Base-by-base conservation (phyloP, 148 eudicot species). In the Heliosperma pusillum region DNA sequence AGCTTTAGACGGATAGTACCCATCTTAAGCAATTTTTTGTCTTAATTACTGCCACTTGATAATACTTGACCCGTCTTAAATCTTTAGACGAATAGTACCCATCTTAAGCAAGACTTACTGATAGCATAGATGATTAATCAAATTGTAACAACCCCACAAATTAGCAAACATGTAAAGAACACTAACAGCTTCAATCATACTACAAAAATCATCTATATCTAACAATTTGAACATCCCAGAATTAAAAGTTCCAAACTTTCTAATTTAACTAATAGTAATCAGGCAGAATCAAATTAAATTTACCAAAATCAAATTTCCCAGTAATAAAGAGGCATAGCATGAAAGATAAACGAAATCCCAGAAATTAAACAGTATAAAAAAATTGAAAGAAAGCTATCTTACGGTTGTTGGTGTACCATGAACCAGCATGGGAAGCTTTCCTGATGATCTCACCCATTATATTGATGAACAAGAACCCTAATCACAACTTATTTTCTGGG, bases 401-500 rank as follows among this genome's bases (percentile, higher is more conserved):
- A 94, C 98, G 89, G 63, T 94, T 86, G 79, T 82, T 90, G 76
- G 98, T 87, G 89, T 92, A 95, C 98, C 98, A 95, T 45, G 97
- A 92, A 74, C 97, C 98, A 71, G 98, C 97, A 66, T 95, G 98
- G n/a, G 97, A 87, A 70, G 97, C 88, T 87, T 76, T 84, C 77
- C 98, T 87, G 65, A 81, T 84, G 69, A 82, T 81, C 68, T 90
- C 73, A 70, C 73, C 93, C 97, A 90, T 92, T 65, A 26, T 36
- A 19, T 27, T 25, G 27, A 50, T 42, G 53, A 66, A 72, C 50
- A 65, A 77, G 25, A 66, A 74, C 63, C 74, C 74, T 47, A 69
- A 68, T 12, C 27, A 15, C 27, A 66, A n/a, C 15, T 26, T 19
- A 79, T 73, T 50, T 45, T 30, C 19, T 22, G 67, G 61, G 33